Base-by-base conservation (phyloP, 2,329 filamentous ascomycete genomes). In the Colletotrichum noveboracense region DNA sequence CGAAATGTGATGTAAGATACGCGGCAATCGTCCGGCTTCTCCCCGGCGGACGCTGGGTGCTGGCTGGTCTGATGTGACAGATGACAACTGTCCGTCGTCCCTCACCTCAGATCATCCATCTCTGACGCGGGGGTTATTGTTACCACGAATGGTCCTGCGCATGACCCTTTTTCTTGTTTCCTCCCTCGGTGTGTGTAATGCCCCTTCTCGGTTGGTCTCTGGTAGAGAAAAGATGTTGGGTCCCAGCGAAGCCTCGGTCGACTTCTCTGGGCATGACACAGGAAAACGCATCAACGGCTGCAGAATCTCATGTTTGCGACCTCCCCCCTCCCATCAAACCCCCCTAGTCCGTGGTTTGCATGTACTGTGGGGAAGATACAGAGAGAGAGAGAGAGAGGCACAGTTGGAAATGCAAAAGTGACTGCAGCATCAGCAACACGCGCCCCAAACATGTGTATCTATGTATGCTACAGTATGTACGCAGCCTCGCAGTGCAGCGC, bases 1-100 rank as follows among this genome's bases (percentile, higher is more conserved):
- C 38, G 38, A 43, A 64, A 24, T 43, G 38, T 75, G 69, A 75
- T 72, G 73, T 72, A 72, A 75, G 73, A 75, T 67, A 0, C 52
- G 62, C 69, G 56, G 68, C 68, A 62, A 75, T 67, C 55, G 55
- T 56, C 73, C 62, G 61, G 48, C 67, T n/a, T 48, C 38, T 21
- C 30, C 28, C 61, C 26, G 32, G 61, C n/a, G 30, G 12, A 43
- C 36, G 36, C 36, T 43, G 36, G 8, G 8, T 43, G 38, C 38
- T 43, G 1, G 36, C 16, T 38, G 38, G 38, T n/a, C 38, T 43
- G 38, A 43, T 48, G 26, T 43, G 61, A 48, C 24, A 48, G 61
- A 48, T 43, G 61, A 65, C 34, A 65, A 26, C 13, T 3, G 24
- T 1, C 32, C 34, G 12, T 36, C 30, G 28, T n/a, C 36, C 60